Percentiles rank a stretch among this genome's conserved stretches.
Conservation (phyloP, 495 filamentous ascomycete species). For the Pyrenula massariospora region DNA sequence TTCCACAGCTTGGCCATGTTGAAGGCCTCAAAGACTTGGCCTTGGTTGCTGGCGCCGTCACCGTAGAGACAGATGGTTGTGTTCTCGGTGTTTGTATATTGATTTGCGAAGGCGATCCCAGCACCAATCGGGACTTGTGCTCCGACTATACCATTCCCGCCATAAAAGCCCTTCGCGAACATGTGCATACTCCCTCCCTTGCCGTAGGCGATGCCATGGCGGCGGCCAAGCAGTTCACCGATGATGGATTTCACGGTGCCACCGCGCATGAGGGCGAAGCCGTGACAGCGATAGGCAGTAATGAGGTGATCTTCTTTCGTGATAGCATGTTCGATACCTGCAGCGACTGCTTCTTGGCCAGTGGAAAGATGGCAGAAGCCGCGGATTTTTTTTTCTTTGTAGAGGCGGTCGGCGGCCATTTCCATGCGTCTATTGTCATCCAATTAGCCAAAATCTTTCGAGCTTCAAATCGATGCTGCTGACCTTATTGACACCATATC, state of each 20-base stretch:
- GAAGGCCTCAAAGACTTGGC: conserved; percentile 98
- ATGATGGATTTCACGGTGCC: conserved; percentile 87
- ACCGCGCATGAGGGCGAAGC: conserved; percentile 94
- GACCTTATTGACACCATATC: conserved; percentile 92
- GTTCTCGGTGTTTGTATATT: conserved; percentile 77
- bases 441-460: background rate
- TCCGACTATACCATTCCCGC: conserved; percentile 97
- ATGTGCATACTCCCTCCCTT: conserved; percentile 99
- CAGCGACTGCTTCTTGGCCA: conserved; percentile 93
- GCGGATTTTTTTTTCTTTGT: conserved; percentile 99
- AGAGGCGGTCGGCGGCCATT: conserved; percentile 93
- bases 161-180: conserved; percentile 97
- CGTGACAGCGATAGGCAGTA: conserved; percentile 97
- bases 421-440: conserved; percentile 73
- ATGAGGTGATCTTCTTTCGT: conserved; percentile 85
- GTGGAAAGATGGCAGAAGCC: conserved; percentile 98
- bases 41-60: conserved; percentile 96
- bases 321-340: conserved; percentile 94
- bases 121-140: conserved; percentile 97
- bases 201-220: conserved; percentile 94
- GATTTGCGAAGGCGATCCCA: conserved; percentile 91
- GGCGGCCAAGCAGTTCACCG: conserved; percentile 86
- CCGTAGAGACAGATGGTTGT: conserved; percentile 86
- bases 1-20: conserved; percentile 99
- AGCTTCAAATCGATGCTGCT: background rate